Base-by-base conservation (phyloP, 768 basidiomycete species). In the Suillus variegatus region DNA sequence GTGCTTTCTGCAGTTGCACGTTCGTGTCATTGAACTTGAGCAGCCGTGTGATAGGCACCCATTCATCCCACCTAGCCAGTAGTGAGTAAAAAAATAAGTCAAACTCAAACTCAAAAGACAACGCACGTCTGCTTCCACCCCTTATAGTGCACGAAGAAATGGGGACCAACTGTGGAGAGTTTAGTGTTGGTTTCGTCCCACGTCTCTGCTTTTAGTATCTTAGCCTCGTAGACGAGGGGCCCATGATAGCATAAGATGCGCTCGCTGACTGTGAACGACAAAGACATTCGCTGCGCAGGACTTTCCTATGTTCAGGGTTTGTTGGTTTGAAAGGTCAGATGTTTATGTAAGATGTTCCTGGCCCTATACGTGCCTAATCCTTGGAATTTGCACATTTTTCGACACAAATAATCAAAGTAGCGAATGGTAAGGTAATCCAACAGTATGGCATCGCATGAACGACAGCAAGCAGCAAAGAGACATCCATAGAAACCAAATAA, bases 121-220 rank as follows among this genome's bases (percentile, higher is more conserved):
- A 81, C 87, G 69, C 74, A 96, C 94, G 94, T 96, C 77, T 94
- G 92, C 76, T 98, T 99, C 97, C 97, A 99, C 10, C 97, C 97
- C 78, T 98, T 97, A 84, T 99, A 99, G 77, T 99, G 97, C 46
- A 99, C 96, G 66, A 92, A 90, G 78, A 94, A 98, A 71, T 97
- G 94, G 4, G 88, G 86, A 7, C 96, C 97, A 3, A 85, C 76
- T 12, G 77, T 75, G 7, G 88, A 86, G 6, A 85, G 83, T 49
- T 85, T 82, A 1, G 88, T 85, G 63, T 81, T 88, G 20, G 81
- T 77, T 70, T 90, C 88, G 65, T 89, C 87, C 78, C 88, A 89
- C 47, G 79, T 83, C 65, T 89, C 87, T 13, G 77, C 74, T 70
- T 88, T 84, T 69, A 96, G 84, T n/a, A 98, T 82, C 77, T 98